Percentiles rank a stretch among this genome's conserved stretches.
Conservation (phyloP, 176 grass and related monocot genomes). For the Thinopyrum elongatum region DNA sequence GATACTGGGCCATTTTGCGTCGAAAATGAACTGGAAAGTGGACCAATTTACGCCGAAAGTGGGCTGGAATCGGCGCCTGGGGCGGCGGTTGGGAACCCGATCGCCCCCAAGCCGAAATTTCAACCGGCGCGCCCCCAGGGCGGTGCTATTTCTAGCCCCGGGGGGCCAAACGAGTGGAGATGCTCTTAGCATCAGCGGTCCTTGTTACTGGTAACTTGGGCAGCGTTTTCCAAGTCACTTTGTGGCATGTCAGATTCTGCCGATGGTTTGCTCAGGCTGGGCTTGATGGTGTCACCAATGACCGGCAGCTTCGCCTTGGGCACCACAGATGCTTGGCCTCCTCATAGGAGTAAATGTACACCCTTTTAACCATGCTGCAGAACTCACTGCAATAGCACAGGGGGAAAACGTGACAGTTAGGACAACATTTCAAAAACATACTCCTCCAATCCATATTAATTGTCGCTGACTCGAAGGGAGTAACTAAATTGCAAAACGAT, state of each 20-base stretch:
- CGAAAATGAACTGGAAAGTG: too few species aligned
- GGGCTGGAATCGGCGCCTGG: too few species aligned
- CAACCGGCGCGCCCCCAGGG: too few species aligned
- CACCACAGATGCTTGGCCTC: conserved; percentile 59
- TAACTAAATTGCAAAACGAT: too few species aligned
- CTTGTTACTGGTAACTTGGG: conserved; percentile 25
- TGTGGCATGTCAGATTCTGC: conserved; percentile 28
- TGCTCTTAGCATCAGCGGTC: conserved; percentile 52
- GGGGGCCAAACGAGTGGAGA: too few species aligned
- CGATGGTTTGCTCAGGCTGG: conserved; percentile 33
- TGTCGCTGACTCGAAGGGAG: too few species aligned
- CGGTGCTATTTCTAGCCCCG: too few species aligned
- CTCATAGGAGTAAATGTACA: conserved; percentile 82
- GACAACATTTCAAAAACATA: neutral
- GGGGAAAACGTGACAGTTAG: conserved; percentile 27
- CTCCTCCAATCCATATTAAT: too few species aligned
- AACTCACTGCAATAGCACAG: conserved; percentile 66
- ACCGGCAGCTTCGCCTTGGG: conserved; percentile 58
- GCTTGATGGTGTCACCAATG: conserved; percentile 36
- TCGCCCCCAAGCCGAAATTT: too few species aligned
- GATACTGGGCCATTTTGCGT: too few species aligned
- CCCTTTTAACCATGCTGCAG: conserved; percentile 70
- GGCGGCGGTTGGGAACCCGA: too few species aligned
- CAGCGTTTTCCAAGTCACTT: conserved; percentile 26
- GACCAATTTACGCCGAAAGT: too few species aligned